These are phyloP conservation scores for Nymphaea colorata DNA, from an alignment of 164 flowering plant genomes.

Conservation along the genomic window DNA sequence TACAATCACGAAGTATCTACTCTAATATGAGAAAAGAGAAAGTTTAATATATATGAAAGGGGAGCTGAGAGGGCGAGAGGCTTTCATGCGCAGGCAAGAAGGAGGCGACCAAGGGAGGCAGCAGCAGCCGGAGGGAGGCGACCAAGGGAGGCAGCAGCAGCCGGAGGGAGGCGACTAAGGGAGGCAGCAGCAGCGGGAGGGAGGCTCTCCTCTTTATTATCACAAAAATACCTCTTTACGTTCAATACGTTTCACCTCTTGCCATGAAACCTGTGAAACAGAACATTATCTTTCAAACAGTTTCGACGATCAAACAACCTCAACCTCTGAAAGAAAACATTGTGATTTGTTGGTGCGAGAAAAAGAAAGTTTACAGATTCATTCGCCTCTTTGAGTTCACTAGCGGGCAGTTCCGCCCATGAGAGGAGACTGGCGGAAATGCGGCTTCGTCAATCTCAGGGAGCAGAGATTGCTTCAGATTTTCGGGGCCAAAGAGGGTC, in stretches of 20 bases:
- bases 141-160: too few species aligned
- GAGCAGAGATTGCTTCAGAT: slow-evolving; percentile 21
- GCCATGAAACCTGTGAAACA: not conserved
- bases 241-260: not conserved
- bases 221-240: not conserved
- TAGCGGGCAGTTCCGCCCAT: slow-evolving; percentile 18
- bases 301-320: not conserved
- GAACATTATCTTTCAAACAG: not conserved
- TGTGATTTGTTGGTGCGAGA: not conserved
- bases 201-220: not conserved
- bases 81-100: too few species aligned
- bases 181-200: too few species aligned
- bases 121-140: too few species aligned
- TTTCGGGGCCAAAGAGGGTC: slow-evolving; percentile 28
- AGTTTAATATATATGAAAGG: too few species aligned
- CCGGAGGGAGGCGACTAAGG: too few species aligned
- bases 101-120: too few species aligned
- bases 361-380: slow-evolving; percentile 16
- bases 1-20: too few species aligned
- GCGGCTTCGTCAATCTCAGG: slow-evolving; percentile 18
- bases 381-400: slow-evolving; percentile 24
- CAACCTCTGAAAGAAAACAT: not conserved
- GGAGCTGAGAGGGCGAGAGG: too few species aligned
- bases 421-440: slow-evolving; percentile 3
- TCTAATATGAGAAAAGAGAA: too few species aligned